Base-by-base conservation (phyloP, 257 asterid genomes). In the Gynochthodes officinalis region DNA sequence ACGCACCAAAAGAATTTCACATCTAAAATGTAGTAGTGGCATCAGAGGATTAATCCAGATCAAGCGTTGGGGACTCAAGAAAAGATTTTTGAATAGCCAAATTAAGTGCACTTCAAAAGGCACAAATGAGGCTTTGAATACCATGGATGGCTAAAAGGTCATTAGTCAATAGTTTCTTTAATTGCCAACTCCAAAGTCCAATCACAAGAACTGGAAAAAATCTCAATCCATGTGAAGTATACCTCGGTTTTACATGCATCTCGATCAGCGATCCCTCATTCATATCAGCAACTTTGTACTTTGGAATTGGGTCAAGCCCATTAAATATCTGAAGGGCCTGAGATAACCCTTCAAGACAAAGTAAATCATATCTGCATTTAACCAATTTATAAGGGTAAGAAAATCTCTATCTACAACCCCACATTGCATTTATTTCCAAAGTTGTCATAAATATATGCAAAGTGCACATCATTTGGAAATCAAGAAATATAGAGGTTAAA, bases 331-430 rank as follows among this genome's bases (percentile, higher is more conserved):
- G 96, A 18, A 94, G 96, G 49, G 99, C 90, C 79, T 87, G 96
- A 12, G 89, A 86, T 82, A 94, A 81, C 42, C 99, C 99, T 86
- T 94, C 99, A 43, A 94, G 97, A 79, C 97, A 94, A 75, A 94
- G 99, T 82, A 94, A 86, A 88, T 94, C 97, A 82, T 88, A 94
- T 77, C 99, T 94, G 87, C 78, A 70, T 52, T 62, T 74, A 58
- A 58, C 21, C 42, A 78, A 71, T 53, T 64, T 49, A 53, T 59
- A 5, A 42, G 25, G 52, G 37, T 19, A 53, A 66, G 58, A 3
- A 4, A 40, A 21, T 37, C 28, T 12, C 4, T 54, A n/a, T 11
- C 12, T 39, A 74, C 39, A 42, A 7, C 28, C n/a, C 64, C 19
- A 28, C 10, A 18, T 13, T 46, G 60, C 28, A 50, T 12, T 27